Conservation (phyloP, 208 protist genomes). For the Leishmania lainsoni region DNA sequence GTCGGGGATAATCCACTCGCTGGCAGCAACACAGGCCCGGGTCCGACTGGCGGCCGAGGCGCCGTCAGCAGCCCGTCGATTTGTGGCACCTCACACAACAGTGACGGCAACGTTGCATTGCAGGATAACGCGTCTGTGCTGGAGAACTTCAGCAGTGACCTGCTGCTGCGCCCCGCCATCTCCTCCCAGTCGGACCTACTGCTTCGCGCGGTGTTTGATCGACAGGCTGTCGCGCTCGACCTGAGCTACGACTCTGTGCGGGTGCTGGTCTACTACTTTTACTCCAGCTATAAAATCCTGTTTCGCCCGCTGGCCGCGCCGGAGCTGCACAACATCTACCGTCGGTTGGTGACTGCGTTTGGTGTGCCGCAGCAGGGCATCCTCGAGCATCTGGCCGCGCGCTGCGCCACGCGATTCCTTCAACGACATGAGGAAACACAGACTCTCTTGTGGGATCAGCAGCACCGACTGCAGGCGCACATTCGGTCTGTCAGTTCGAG, state of each 20-base stretch:
- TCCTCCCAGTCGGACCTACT: constrained; percentile 44
- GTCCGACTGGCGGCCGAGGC: background rate
- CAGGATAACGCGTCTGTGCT: constrained; percentile 14
- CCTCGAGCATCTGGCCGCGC: constrained; percentile 71
- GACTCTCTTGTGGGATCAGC: constrained; percentile 55
- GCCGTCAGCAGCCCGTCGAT: background rate
- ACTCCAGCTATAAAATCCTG: constrained; percentile 69
- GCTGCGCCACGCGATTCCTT: constrained; percentile 74
- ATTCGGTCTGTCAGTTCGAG: background rate
- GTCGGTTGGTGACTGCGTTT: constrained; percentile 61
- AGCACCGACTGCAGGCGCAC: constrained; percentile 26
- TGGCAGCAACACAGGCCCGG: background rate
- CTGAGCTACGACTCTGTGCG: constrained; percentile 75
- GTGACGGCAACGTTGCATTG: constrained; percentile 12
- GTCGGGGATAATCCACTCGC: constrained; percentile 29
- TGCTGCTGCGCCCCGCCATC: constrained; percentile 52
- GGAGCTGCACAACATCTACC: constrained; percentile 77
- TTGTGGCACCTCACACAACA: background rate
- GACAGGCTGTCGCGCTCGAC: constrained; percentile 61
- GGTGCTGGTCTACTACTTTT: constrained; percentile 82
- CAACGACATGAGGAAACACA: constrained; percentile 63
- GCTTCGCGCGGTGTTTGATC: constrained; percentile 67
- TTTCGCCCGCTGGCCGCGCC: constrained; percentile 69
- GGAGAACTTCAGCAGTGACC: constrained; percentile 46
- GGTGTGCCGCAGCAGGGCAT: constrained; percentile 69